Evolutionary conservation across 2,329 filamentous ascomycete genomes (phyloP), one percentile per base, ranked within the genome.

Genomic region (Sporothrix mexicana): DNA sequence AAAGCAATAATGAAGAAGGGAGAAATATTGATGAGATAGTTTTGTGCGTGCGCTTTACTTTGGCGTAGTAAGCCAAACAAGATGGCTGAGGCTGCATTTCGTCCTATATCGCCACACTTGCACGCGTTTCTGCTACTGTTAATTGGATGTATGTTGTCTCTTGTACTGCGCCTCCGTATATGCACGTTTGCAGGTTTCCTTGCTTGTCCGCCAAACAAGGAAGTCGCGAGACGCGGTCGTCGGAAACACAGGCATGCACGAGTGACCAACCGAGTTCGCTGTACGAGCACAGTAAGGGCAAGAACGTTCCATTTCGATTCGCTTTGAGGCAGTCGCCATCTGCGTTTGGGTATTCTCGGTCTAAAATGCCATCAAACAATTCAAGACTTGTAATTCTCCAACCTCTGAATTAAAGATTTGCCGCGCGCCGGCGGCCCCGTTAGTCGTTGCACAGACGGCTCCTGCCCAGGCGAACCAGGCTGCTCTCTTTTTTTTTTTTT

Each of bases 151-250:
- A 23, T 66, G n/a, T 20, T 25, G 43, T 20, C 43, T 47, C 2
- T 45, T 66, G 61, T 47, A 12, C 20, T 36, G n/a, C 23, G 23
- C 25, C 59, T 13, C n/a, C n/a, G n/a, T n/a, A 36, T 7, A 36
- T 36, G 30, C 2, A 36, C 3, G 30, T 36, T 36, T 36, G 30
- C 30, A 6, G 30, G 30, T 55, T 17, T 55, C 57, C 23, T 55
- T n/a, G 51, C 23, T 25, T 61, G 30, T 6, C n/a, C 51, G n/a
- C 51, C 70, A 68, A 36, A 41, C 51, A 68, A 45, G 43, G 53
- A 69, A 69, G 64, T 64, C 61, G 41, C 17, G 10, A 43, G 10
- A 45, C 36, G 45, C n/a, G 17, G 17, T 45, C 5, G 20, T n/a
- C 41, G 61, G 43, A 64, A 64, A 45, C 61, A 64, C 36, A n/a